phyloP scores from a whole-genome alignment of 2,329 filamentous ascomycete genomes.

The Botryosphaeria dothidea region DNA sequence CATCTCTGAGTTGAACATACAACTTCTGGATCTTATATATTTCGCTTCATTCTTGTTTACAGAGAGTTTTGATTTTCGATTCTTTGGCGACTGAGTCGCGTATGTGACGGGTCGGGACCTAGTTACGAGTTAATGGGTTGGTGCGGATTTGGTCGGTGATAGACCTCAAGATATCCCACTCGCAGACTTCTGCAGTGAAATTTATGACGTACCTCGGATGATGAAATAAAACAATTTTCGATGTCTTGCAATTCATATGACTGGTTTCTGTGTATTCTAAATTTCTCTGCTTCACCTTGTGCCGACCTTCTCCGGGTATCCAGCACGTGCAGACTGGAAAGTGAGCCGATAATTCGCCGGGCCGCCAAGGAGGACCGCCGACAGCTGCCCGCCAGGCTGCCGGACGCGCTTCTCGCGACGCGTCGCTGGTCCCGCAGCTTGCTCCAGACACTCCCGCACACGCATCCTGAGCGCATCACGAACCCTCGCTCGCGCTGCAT shows the following conservation, averaged over 20 bases:
- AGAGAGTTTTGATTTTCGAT: neutral
- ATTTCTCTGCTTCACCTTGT: neutral
- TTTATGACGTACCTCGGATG: constrained; percentile 7
- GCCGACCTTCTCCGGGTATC: neutral
- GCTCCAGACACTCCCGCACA: neutral
- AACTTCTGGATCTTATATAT: neutral
- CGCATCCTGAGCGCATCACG: neutral
- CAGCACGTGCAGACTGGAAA: neutral
- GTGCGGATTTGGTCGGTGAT: constrained; percentile 3
- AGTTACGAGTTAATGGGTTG: constrained; percentile 5
- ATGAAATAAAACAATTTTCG: neutral
- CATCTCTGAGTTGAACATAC: neutral
- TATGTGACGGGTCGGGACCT: neutral
- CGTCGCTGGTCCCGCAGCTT: constrained; percentile 16
- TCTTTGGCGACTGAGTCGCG: constrained; percentile 9
- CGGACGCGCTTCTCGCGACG: constrained; percentile 12
- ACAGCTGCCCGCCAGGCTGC: neutral
- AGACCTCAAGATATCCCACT: constrained; percentile 16
- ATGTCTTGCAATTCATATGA: too few relatives aligned
- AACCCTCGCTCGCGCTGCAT: neutral
- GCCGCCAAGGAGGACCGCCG: neutral
- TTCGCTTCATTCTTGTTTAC: constrained; percentile 6
- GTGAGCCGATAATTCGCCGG: neutral
- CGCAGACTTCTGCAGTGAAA: constrained; percentile 3
- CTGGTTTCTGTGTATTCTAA: neutral